Base-by-base conservation (phyloP, 192 early-diverging fungal species). In the Podila verticillata region DNA sequence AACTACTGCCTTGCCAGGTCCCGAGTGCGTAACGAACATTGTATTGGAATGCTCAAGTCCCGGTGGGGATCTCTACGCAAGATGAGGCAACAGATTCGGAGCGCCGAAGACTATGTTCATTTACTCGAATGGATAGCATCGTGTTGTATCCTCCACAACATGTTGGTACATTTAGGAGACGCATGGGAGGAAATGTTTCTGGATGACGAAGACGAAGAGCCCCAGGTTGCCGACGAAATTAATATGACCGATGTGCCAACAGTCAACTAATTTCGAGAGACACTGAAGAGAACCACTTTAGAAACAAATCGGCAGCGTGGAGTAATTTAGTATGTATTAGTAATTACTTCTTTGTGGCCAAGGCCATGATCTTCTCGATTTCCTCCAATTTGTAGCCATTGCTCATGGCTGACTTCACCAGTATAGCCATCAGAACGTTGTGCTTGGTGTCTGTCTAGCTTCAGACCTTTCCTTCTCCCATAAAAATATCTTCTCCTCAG, bases 61-160 rank as follows among this genome's bases (percentile, higher is more conserved):
- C 63, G 70, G 5, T 72, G 70, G 63, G 6, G 28, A 1, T 58
- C 54, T 4, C 39, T 72, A 7, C 29, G 31, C 28, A 62, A 72
- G 54, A 47, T 72, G 70, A 63, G 70, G 35, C 20, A 65, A 19
- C 70, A 72, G 47, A 0, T 65, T 17, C 24, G 63, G 24, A 22
- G 19, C 59, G 57, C 5, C 7, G 20, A 51, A 28, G 62, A 72
- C n/a, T 35, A 31, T 62, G 15, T 2, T 19, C 24, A 26, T 30
- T 17, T 63, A 15, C 15, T 54, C 6, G 9, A 31, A 10, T 74
- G 73, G 73, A 39, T 74, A 24, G 7, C 54, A 30, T 54, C 65
- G 19, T 74, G 73, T 24, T 67, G 65, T 63, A 64, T 74, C 2
- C 65, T 74, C 8, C 73, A 68, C 51, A 74, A 74, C 20, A 63